Evolutionary conservation across 768 basidiomycete genomes (phyloP).

Genomic region (Guyanaporus albipodus): DNA sequence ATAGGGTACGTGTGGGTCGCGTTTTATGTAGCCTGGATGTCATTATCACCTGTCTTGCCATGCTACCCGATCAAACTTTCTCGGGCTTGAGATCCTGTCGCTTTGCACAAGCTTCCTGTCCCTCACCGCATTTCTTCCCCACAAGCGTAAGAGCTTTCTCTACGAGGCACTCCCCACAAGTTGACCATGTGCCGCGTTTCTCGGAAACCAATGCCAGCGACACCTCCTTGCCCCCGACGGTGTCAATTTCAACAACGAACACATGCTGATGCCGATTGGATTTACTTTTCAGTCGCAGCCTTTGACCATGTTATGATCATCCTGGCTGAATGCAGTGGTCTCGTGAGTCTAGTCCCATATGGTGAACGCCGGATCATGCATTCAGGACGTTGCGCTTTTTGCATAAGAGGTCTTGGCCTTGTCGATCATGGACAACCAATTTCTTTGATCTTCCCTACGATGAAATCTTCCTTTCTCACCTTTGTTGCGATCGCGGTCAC

Average conservation of each 20-base stretch:
- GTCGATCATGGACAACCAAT: not conserved
- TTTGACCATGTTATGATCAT: not conserved
- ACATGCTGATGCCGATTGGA: not conserved
- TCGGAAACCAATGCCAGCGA: not conserved
- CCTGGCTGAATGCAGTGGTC: not conserved
- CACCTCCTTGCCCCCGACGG: not conserved
- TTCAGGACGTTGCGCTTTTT: not conserved
- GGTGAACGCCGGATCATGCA: not conserved
- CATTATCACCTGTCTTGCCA: not conserved
- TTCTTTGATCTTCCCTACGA: not conserved
- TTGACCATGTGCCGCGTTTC: no score
- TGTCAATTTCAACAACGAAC: not conserved
- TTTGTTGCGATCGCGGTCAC: slow-evolving; percentile 8
- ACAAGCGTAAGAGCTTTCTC: no score
- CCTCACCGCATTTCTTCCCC: not conserved
- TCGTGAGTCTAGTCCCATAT: not conserved
- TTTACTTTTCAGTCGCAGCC: not conserved
- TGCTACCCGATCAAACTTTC: not conserved
- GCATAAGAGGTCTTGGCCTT: slow-evolving; percentile 10
- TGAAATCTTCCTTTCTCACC: slow-evolving; percentile 2
- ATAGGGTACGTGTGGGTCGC: no score
- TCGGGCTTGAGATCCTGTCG: not conserved
- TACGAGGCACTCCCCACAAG: no score
- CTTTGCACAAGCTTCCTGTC: not conserved
- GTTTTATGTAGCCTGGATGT: no score